Evolutionary conservation across 495 filamentous ascomycete species (phyloP).

Genomic region (Massariosphaeria phaeospora): DNA sequence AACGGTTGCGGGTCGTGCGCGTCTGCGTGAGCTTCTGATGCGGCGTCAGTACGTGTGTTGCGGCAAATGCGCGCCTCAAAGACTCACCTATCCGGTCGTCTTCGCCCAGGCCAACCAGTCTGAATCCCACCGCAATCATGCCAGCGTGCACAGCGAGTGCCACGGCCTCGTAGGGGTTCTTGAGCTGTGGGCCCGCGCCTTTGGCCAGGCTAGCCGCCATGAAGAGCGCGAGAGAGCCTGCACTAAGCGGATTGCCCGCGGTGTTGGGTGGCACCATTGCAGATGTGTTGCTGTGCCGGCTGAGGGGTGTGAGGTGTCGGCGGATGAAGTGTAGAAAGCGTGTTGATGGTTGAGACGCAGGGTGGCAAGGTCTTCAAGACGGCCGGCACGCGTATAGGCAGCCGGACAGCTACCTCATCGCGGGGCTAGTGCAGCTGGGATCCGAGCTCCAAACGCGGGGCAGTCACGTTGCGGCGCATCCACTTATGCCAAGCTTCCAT

Average conservation of each 20-base stretch:
- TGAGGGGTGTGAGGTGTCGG: neutral
- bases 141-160: slow-evolving; percentile 80
- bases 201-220: slow-evolving; percentile 56
- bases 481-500: too few species aligned
- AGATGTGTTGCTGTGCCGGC: neutral
- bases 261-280: slow-evolving; percentile 27
- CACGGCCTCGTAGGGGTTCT: slow-evolving; percentile 75
- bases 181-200: slow-evolving; percentile 55
- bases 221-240: slow-evolving; percentile 34
- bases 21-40: slow-evolving; percentile 50
- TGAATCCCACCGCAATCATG: slow-evolving; percentile 75
- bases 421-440: too few species aligned
- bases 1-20: slow-evolving; percentile 50
- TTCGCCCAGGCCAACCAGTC: slow-evolving; percentile 76
- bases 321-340: slow-evolving; percentile 4
- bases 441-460: too few species aligned
- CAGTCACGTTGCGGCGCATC: neutral
- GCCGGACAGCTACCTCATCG: too few species aligned
- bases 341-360: neutral
- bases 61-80: neutral
- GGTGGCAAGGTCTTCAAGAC: neutral
- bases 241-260: slow-evolving; percentile 37
- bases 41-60: slow-evolving; percentile 6
- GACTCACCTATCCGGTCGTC: slow-evolving; percentile 61
- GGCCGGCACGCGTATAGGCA: slow-evolving; percentile 3